phyloP scores from a whole-genome alignment of 306 rosid species.

The Vigna hirtella region DNA sequence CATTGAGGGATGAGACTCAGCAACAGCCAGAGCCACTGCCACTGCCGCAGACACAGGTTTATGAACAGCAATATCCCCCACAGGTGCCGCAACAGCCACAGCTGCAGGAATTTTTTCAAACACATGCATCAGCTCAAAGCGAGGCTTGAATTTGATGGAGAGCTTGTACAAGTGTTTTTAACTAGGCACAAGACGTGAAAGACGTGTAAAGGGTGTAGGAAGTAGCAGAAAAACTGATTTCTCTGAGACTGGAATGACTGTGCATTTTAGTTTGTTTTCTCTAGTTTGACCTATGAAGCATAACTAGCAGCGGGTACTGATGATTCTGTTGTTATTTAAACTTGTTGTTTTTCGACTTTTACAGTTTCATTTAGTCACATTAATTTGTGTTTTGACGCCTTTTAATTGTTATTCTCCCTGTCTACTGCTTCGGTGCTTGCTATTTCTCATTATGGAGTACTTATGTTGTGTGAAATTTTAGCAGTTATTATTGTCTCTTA shows the following conservation, averaged over 20 bases:
- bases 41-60: conserved; percentile 36
- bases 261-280: conserved; percentile 55
- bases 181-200: conserved; percentile 47
- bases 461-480: neutral
- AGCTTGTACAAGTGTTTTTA: conserved; percentile 54
- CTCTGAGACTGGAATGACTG: conserved; percentile 56
- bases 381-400: conserved; percentile 30
- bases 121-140: conserved; percentile 14
- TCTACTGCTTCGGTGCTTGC: neutral
- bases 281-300: conserved; percentile 40
- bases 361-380: conserved; percentile 16
- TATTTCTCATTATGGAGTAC: neutral
- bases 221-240: conserved; percentile 61
- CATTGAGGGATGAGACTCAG: conserved; percentile 53
- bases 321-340: conserved; percentile 43
- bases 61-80: conserved; percentile 18
- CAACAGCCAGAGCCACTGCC: conserved; percentile 25
- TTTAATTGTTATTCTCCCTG: neutral
- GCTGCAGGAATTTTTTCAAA: conserved; percentile 29
- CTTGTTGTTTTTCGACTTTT: conserved; percentile 42
- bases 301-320: conserved; percentile 44
- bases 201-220: conserved; percentile 67
- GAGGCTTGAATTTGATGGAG: conserved; percentile 46
- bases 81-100: conserved; percentile 26
- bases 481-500: neutral